Percentiles rank a stretch among this genome's conserved stretches.
Conservation (phyloP, 495 filamentous ascomycete species). For the Penicillium salamii region DNA sequence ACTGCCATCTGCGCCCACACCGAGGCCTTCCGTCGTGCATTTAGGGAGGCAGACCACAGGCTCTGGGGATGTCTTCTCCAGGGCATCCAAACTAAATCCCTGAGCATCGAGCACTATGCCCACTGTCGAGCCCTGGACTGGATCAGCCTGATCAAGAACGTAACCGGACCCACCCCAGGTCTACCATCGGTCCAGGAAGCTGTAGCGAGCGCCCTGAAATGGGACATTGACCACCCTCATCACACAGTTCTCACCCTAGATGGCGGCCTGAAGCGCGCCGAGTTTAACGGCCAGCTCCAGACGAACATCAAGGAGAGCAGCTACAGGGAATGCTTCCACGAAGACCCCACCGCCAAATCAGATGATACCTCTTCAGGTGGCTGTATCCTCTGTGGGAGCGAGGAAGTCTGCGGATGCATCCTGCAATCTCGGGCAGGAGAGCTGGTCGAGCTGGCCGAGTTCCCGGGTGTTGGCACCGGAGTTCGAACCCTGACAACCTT, state of each 20-base stretch:
- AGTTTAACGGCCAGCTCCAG: neutral
- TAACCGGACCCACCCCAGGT: neutral
- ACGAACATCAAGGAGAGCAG: neutral
- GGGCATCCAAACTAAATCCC: conserved; percentile 13
- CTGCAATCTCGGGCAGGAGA: conserved; percentile 13
- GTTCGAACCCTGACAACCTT: conserved; percentile 32
- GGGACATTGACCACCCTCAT: conserved; percentile 3
- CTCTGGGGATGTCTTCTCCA: conserved; percentile 21
- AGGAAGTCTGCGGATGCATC: conserved; percentile 15
- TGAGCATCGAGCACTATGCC: conserved; percentile 33
- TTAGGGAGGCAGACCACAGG: neutral
- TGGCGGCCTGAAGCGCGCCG: neutral
- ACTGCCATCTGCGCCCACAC: conserved; percentile 32
- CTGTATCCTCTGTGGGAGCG: conserved; percentile 11
- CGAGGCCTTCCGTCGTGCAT: conserved; percentile 28
- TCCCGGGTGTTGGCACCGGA: conserved; percentile 27
- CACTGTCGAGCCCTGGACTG: neutral
- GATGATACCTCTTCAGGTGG: neutral
- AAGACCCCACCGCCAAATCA: neutral
- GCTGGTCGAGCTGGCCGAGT: conserved; percentile 34
- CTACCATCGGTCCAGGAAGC: neutral
- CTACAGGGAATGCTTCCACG: neutral
- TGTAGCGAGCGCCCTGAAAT: neutral
- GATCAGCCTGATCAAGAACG: neutral
- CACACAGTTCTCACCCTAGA: conserved; percentile 1